Base-by-base conservation (phyloP, 1,284 basidiomycete genomes). In the Boletus mariae region DNA sequence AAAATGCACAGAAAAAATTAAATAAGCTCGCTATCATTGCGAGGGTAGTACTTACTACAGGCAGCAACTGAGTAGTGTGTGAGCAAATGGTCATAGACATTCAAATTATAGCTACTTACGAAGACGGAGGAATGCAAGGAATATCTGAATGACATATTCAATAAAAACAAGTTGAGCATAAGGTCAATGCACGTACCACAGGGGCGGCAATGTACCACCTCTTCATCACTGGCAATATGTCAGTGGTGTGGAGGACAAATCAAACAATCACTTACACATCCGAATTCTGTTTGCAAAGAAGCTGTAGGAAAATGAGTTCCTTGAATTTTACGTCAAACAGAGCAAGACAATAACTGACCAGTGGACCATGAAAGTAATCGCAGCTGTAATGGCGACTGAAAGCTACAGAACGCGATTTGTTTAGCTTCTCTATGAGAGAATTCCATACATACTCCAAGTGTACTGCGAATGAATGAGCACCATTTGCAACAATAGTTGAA, bases 271-370 rank as follows among this genome's bases (percentile, higher is more conserved):
- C 66, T 57, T 58, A 68, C 66, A 49, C 64, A 63, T 66, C 23
- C 68, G 61, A 35, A 68, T 65, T 55, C 66, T 59, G 51, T 71
- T 70, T 2, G 66, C 66, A 28, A 68, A 68, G 59, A 68, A 68
- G 37, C 66, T 68, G 15, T 1, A 15, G 25, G 0, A 9, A 8
- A 52, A 40, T 17, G 7, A 6, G 10, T 1, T 9, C 7, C 56
- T 17, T 47, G 10, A 6, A 20, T 17, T n/a, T 2, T 2, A 12
- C 6, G 9, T 38, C 9, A 6, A 11, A 46, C 2, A 15, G 34
- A 12, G 20, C 8, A 1, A 45, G 1, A 20, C n/a, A 35, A 38
- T 25, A 2, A 51, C 66, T 4, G 0, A 69, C 66, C 66, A 70
- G 25, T 68, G 66, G 38, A 68, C 66, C 53, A 71, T 57, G 52